Percentiles rank a stretch among this genome's conserved stretches.
These are phyloP conservation scores for Fusarium ambrosium DNA, from an alignment of 2,329 filamentous ascomycete genomes.

Conservation along the genomic window DNA sequence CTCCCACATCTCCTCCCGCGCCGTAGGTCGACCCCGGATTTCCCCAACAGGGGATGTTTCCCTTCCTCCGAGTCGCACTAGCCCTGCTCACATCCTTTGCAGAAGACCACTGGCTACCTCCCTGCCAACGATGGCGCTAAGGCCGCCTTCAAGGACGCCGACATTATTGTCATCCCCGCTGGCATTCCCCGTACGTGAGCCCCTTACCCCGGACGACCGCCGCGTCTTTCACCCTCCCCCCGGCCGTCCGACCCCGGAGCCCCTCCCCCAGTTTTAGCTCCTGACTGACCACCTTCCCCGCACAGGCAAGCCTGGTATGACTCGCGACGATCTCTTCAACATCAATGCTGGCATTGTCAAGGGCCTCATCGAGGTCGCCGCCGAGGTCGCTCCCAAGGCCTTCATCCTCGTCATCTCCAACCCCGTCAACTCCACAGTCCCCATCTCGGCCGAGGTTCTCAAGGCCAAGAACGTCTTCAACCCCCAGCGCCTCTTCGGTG, in stretches of 20 bases:
- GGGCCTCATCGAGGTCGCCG: slow-evolving; percentile 88
- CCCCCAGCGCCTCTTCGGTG: slow-evolving; percentile 95
- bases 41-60: slow-evolving; percentile 30
- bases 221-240: too few species aligned
- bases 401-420: slow-evolving; percentile 98
- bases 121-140: slow-evolving; percentile 89
- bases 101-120: slow-evolving; percentile 91
- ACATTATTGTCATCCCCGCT: slow-evolving; percentile 97
- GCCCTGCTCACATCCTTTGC: slow-evolving; percentile 49
- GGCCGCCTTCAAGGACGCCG: slow-evolving; percentile 89
- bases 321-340: slow-evolving; percentile 99
- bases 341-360: slow-evolving; percentile 99
- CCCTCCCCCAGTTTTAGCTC: slow-evolving; percentile 30
- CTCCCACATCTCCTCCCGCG: slow-evolving; percentile 94
- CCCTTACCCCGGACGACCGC: slow-evolving; percentile 38
- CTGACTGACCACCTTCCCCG: slow-evolving; percentile 38
- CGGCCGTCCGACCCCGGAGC: slow-evolving; percentile 36
- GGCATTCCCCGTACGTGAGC: slow-evolving; percentile 89
- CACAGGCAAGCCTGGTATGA: slow-evolving; percentile 98
- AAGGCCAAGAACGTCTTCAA: slow-evolving; percentile 95
- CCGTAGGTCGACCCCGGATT: slow-evolving; percentile 64
- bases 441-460: slow-evolving; percentile 96
- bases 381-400: slow-evolving; percentile 91
- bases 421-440: slow-evolving; percentile 99
- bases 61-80: slow-evolving; percentile 43